phyloP scores from a whole-genome alignment of 202 grass and related monocot species.

The Alloteropsis angusta region DNA sequence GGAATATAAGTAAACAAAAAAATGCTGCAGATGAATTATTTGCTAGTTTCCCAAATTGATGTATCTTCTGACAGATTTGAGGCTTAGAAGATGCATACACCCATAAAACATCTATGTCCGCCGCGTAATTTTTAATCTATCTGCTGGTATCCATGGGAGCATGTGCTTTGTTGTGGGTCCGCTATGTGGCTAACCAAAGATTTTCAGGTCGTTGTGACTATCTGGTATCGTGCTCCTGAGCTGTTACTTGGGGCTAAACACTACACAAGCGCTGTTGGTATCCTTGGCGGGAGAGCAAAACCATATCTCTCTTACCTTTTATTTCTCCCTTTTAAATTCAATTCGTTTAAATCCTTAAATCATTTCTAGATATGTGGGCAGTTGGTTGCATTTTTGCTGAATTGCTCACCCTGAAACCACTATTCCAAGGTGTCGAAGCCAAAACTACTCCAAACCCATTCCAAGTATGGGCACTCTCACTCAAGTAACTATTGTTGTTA shows the following conservation, averaged over 20 bases:
- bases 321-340: not conserved
- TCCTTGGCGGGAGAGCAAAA: constrained; percentile 32
- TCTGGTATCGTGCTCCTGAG: constrained; percentile 95
- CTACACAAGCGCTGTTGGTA: constrained; percentile 98
- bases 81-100: constrained; percentile 3
- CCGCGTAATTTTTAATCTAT: constrained; percentile 1
- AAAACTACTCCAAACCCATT: constrained; percentile 86
- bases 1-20: constrained; percentile 1
- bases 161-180: not conserved
- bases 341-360: constrained; percentile 37
- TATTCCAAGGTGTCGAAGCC: constrained; percentile 97
- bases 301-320: not conserved
- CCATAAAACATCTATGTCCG: not conserved
- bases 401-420: constrained; percentile 86
- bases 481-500: constrained; percentile 15
- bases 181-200: constrained; percentile 12
- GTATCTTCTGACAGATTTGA: not conserved
- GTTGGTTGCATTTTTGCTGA: constrained; percentile 93
- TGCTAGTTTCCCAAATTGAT: not conserved
- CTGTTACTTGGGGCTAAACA: constrained; percentile 94
- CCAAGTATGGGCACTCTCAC: constrained; percentile 42
- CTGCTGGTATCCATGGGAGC: not conserved
- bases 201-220: constrained; percentile 89
- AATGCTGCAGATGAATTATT: not conserved
- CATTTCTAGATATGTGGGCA: constrained; percentile 80